A percentile compares a stretch with the other conserved stretches of the same genome.
These are phyloP conservation scores for Exophiala xenobiotica DNA, from an alignment of 2,329 filamentous ascomycete species.

Conservation along the genomic window DNA sequence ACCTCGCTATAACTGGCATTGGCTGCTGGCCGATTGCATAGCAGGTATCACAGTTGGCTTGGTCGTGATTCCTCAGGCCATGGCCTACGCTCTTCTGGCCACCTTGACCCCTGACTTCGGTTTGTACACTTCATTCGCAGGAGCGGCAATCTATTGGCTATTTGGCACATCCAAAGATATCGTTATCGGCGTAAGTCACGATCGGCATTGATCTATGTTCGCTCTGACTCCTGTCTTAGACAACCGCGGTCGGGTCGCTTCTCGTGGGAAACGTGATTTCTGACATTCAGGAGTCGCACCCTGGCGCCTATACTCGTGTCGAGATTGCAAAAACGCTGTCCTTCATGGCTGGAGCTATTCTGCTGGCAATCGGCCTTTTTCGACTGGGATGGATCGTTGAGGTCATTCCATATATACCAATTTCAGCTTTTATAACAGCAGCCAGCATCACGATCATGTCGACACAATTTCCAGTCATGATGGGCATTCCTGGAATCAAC, in stretches of 20 bases:
- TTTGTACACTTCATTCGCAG: constrained; percentile 92
- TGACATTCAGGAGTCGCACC: constrained; percentile 57
- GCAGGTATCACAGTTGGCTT: constrained; percentile 66
- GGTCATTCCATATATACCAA: constrained; percentile 81
- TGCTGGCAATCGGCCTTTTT: constrained; percentile 72
- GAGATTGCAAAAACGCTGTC: constrained; percentile 74
- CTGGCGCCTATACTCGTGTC: constrained; percentile 49
- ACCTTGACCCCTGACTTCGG: constrained; percentile 76
- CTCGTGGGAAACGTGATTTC: constrained; percentile 78
- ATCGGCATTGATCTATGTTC: not conserved
- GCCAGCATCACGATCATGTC: constrained; percentile 83
- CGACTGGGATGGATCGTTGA: constrained; percentile 88
- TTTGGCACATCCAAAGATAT: constrained; percentile 98
- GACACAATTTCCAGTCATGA: constrained; percentile 75
- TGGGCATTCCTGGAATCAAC: constrained; percentile 71
- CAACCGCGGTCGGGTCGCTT: constrained; percentile 90
- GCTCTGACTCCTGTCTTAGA: constrained; percentile 16
- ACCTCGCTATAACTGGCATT: constrained; percentile 51
- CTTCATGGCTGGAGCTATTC: constrained; percentile 72
- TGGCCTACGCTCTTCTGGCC: constrained; percentile 87
- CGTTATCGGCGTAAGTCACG: constrained; percentile 68
- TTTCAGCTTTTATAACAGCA: constrained; percentile 94
- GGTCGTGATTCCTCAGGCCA: constrained; percentile 86
- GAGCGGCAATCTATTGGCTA: constrained; percentile 90
- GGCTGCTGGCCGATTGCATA: constrained; percentile 50